Evolutionary conservation across 495 filamentous ascomycete genomes (phyloP).

Genomic region (Friedmanniomyces endolithicus): DNA sequence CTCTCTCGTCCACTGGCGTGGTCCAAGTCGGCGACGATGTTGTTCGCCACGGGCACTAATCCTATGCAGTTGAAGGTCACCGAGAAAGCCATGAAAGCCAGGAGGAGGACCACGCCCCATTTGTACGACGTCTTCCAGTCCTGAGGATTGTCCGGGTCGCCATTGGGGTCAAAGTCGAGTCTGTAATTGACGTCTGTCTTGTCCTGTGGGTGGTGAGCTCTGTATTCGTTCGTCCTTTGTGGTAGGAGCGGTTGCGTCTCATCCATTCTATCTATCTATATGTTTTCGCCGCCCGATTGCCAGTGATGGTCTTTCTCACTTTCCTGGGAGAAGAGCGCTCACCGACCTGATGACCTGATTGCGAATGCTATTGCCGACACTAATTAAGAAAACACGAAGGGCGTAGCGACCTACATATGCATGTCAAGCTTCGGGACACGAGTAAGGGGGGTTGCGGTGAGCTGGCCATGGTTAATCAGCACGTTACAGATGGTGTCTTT

Average conservation of each 20-base stretch:
- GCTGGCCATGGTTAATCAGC: neutral
- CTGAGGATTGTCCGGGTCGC: constrained; percentile 1
- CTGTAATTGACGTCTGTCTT: neutral
- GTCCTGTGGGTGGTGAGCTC: neutral
- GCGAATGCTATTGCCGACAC: neutral
- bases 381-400: neutral
- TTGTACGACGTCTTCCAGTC: constrained; percentile 38
- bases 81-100: constrained; percentile 42
- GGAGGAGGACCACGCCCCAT: constrained; percentile 36
- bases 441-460: neutral
- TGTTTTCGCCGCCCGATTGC: neutral
- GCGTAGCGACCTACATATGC: neutral
- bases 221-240: neutral
- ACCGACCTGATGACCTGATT: no score
- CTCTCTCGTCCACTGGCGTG: constrained; percentile 25
- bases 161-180: neutral
- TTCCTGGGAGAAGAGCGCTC: neutral
- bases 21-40: constrained; percentile 39
- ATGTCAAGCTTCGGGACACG: neutral
- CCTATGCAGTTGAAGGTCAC: constrained; percentile 46
- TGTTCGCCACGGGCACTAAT: constrained; percentile 40
- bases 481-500: neutral
- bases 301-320: neutral
- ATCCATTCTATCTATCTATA: neutral
- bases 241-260: neutral